phyloP scores from a whole-genome alignment of 257 asterid species.

The Solanum peruvianum region DNA sequence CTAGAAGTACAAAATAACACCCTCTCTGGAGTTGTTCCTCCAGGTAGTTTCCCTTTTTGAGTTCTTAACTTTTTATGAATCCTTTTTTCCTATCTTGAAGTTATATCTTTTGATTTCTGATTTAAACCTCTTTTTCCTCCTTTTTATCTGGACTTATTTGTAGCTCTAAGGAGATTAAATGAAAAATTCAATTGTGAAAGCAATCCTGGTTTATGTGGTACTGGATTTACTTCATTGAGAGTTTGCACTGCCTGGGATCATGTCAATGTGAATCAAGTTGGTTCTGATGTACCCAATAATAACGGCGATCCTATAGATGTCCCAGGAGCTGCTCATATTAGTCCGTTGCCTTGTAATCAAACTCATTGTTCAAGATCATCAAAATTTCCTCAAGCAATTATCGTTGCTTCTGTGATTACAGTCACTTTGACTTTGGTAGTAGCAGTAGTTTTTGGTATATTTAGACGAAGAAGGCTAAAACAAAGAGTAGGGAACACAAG shows the following conservation, averaged over 20 bases:
- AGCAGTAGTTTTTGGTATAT: slow-evolving; percentile 19
- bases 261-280: slow-evolving; percentile 16
- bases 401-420: slow-evolving; percentile 35
- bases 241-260: slow-evolving; percentile 61
- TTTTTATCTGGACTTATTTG: slow-evolving; percentile 13
- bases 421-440: slow-evolving; percentile 14
- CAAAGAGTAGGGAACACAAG: slow-evolving; percentile 57
- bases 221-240: slow-evolving; percentile 58
- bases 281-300: slow-evolving; percentile 9
- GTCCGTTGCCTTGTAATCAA: slow-evolving; percentile 29
- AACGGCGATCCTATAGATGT: slow-evolving; percentile 1
- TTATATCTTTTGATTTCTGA: background rate
- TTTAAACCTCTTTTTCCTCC: background rate
- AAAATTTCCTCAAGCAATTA: slow-evolving; percentile 33
- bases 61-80: background rate
- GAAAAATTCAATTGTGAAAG: slow-evolving; percentile 40
- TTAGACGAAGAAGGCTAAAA: slow-evolving; percentile 36
- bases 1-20: slow-evolving; percentile 64
- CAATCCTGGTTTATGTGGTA: slow-evolving; percentile 78
- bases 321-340: slow-evolving; percentile 42
- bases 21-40: slow-evolving; percentile 68
- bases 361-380: slow-evolving; percentile 53
- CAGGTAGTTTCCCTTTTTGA: background rate
- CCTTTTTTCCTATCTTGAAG: background rate
- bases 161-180: slow-evolving; percentile 48